Evolutionary conservation across 768 basidiomycete genomes (phyloP).

Genomic region (Omphalotus guepiniiformis): DNA sequence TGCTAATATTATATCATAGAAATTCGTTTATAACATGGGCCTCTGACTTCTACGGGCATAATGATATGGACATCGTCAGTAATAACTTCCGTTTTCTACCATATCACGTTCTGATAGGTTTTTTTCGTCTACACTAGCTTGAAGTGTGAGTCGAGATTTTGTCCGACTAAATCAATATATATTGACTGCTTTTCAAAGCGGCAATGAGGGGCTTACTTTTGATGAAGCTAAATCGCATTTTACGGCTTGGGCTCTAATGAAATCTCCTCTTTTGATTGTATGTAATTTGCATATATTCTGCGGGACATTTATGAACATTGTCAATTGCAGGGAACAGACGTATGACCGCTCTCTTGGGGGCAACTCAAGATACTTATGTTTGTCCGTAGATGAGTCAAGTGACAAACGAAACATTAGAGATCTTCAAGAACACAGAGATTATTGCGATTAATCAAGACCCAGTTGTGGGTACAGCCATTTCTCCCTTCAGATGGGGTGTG

Average conservation of each 20-base stretch:
- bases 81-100: not conserved
- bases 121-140: constrained; percentile 36
- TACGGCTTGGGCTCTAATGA: constrained; percentile 70
- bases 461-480: constrained; percentile 52
- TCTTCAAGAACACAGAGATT: constrained; percentile 60
- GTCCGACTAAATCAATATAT: not conserved
- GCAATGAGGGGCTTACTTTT: constrained; percentile 56
- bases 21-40: constrained; percentile 63
- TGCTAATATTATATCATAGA: constrained; percentile 26
- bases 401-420: constrained; percentile 44
- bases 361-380: not conserved
- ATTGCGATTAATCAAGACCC: constrained; percentile 70
- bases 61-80: constrained; percentile 64
- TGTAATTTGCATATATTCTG: not conserved
- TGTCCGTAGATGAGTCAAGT: constrained; percentile 43
- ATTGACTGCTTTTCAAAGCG: constrained; percentile 30
- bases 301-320: constrained; percentile 1
- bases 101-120: not conserved
- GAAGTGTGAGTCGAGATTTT: constrained; percentile 45
- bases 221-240: constrained; percentile 70
- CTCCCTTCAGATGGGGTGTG: constrained; percentile 68
- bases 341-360: constrained; percentile 7
- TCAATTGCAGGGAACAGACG: constrained; percentile 30
- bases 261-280: constrained; percentile 59
- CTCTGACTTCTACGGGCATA: constrained; percentile 63